These are phyloP conservation scores for Hyphopichia fennica DNA, from an alignment of 1,139 yeast species.

Conservation along the genomic window DNA sequence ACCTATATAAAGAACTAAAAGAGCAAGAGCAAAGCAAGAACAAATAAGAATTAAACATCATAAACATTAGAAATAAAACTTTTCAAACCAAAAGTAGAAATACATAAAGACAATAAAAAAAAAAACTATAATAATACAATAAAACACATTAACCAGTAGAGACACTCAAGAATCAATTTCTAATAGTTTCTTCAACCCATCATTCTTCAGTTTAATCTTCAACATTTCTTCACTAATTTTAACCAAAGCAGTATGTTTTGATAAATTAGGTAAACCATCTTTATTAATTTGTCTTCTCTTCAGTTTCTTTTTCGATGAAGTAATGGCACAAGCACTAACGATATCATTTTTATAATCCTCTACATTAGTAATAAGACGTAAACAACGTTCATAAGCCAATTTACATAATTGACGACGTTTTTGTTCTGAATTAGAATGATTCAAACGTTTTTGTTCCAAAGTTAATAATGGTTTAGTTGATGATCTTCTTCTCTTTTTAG, in stretches of 20 bases:
- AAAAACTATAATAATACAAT: too few species aligned
- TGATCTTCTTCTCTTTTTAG: conserved; percentile 30
- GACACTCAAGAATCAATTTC: too few species aligned
- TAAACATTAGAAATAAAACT: too few species aligned
- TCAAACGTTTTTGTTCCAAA: conserved; percentile 66
- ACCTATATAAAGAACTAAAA: too few species aligned
- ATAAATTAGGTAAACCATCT: conserved; percentile 49
- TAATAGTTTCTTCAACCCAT: conserved; percentile 25
- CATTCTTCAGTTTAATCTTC: conserved; percentile 36
- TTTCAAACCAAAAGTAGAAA: too few species aligned
- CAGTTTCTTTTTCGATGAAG: conserved; percentile 29
- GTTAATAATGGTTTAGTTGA: conserved; percentile 51
- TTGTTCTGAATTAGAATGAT: conserved; percentile 77
- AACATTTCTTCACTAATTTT: conserved; percentile 43
- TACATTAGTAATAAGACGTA: conserved; percentile 40
- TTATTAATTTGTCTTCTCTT: conserved; percentile 44
- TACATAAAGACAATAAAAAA: too few species aligned
- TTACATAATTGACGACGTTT: conserved; percentile 72
- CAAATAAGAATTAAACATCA: too few species aligned
- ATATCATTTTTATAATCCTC: conserved; percentile 37
- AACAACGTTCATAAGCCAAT: conserved; percentile 55
- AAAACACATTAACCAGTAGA: too few species aligned
- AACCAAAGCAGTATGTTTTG: conserved; percentile 47
- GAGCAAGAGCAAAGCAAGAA: too few species aligned
- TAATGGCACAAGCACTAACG: conserved; percentile 6